Evolutionary conservation across 2,329 filamentous ascomycete species (phyloP), one percentile per base, ranked within the genome.

Genomic region (Sporothrix inflata): DNA sequence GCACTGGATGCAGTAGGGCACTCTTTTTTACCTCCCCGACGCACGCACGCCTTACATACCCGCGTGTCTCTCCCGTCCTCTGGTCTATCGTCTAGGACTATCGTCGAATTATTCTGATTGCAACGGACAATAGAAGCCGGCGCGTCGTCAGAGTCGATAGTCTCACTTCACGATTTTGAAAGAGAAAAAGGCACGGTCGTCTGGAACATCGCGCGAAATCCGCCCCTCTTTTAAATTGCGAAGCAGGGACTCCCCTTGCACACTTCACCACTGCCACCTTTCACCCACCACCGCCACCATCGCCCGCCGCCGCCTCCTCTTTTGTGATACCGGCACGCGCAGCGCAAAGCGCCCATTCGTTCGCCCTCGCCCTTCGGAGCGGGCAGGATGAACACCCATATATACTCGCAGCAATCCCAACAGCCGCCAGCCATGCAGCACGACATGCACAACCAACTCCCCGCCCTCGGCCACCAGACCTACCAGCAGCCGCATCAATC

Each of bases 391-490:
- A 74, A 75, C 71, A 27, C 70, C 27, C 69, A 74, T 70, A 72
- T 72, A 45, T 74, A 73, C n/a, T 69, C 73, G 30, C 65, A 69
- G 19, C 72, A 68, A 51, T 69, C 71, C 57, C 74, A 75, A 55
- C 73, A 65, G 51, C 74, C 73, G 53, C 61, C 71, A 47, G 40
- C 42, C 27, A 69, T 75, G 69, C 71, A 61, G 34, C 72, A 75
- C 47, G 74, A 75, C 49, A 70, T 75, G 40, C 74, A 72, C 70
- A 74, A 75, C 71, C 67, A 75, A 45, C 70, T 74, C 4, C 72
- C 75, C 69, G 75, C 74, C 30, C 57, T 74, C 14, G 72, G 71
- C 63, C 73, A 75, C 11, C 57, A 70, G 21, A 68, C 47, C 55
- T 73, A 72, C 63, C 65, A 67, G 45, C 61, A 70, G 24, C 71